phyloP scores from a whole-genome alignment of 2,329 filamentous ascomycete genomes.

The Monosporascus sp. region DNA sequence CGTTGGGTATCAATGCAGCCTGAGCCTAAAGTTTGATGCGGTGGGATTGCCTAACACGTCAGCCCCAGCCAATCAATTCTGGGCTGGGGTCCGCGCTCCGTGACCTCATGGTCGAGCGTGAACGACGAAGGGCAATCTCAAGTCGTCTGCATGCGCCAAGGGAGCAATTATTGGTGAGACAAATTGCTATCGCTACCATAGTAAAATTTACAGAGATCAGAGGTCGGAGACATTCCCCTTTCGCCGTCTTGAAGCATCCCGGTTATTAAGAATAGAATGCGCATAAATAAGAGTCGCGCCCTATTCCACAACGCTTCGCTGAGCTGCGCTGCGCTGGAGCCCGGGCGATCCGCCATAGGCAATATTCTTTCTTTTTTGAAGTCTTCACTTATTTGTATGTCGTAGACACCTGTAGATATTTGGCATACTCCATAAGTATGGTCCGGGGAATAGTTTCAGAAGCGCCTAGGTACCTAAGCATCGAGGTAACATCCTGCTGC shows the following conservation, averaged over 20 bases:
- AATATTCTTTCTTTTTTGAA: background rate
- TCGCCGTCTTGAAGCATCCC: background rate
- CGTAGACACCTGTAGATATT: background rate
- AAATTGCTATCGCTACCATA: background rate
- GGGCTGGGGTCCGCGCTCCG: conserved; percentile 8
- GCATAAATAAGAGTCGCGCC: background rate
- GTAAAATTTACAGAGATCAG: background rate
- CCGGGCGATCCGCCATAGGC: background rate
- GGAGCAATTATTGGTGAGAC: background rate
- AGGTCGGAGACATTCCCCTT: background rate
- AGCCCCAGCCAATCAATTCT: conserved; percentile 24
- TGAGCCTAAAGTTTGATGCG: conserved; percentile 27
- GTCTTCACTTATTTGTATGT: background rate
- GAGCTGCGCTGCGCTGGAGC: background rate
- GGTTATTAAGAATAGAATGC: background rate
- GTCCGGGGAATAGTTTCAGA: background rate
- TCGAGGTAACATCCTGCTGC: background rate
- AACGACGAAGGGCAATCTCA: background rate
- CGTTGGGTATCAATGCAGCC: conserved; percentile 42
- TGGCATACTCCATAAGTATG: background rate
- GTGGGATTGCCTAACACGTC: conserved; percentile 23
- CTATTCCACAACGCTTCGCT: background rate
- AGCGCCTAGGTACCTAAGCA: background rate
- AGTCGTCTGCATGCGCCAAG: background rate
- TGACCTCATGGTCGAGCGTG: conserved; percentile 10